These are phyloP conservation scores for Musa schizocarpa DNA, from an alignment of 176 grass and related monocot genomes.

Conservation along the genomic window DNA sequence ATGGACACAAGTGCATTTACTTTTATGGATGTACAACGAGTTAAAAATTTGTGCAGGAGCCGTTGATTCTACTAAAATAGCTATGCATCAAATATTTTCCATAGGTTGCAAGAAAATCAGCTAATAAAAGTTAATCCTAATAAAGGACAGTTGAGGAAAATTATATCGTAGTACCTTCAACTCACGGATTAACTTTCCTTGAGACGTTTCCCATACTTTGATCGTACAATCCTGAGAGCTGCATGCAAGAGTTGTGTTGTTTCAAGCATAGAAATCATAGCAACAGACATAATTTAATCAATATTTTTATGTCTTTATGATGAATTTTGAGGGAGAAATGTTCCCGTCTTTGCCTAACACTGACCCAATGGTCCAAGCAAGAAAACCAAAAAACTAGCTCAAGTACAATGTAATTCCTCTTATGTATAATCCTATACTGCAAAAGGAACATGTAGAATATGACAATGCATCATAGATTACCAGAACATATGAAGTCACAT, in stretches of 20 bases:
- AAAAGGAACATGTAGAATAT: not conserved
- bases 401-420: no score
- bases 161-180: constrained; percentile 47
- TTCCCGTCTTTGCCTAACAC: no score
- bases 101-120: not conserved
- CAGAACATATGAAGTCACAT: not conserved
- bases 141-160: not conserved
- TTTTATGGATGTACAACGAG: no score
- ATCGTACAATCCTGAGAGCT: constrained; percentile 97
- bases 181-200: constrained; percentile 91
- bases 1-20: no score
- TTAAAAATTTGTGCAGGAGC: no score
- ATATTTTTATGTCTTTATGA: not conserved
- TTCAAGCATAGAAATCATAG: not conserved
- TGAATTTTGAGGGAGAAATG: not conserved
- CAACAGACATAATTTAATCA: not conserved
- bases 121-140: not conserved
- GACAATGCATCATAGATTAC: not conserved
- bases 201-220: constrained; percentile 95
- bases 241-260: constrained; percentile 8
- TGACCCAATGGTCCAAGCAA: no score
- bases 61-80: no score
- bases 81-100: no score
- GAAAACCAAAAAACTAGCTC: no score
- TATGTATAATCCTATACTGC: no score